Evolutionary conservation across 305 asterid species (phyloP), one percentile per base, ranked within the genome.

Genomic region (Fraxinus dipetala): DNA sequence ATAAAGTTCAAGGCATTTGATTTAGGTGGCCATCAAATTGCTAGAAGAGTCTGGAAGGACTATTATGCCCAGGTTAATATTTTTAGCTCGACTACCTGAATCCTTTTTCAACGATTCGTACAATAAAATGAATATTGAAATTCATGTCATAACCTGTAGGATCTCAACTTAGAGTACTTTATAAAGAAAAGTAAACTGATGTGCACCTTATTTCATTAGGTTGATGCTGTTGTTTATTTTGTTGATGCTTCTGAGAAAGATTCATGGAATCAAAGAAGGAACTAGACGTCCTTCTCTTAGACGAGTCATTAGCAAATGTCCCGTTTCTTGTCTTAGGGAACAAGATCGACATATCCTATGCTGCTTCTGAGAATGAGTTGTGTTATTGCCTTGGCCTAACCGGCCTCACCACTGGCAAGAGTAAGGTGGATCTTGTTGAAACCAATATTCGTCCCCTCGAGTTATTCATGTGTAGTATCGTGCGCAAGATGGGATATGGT

Each of bases 391-490:
- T 88, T 72, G 91, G 90, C 69, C 77, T 87, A 10, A 85, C 85
- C 0, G 88, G 90, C 30, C 75, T 88, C 76, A 90, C 90, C 30
- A 88, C 91, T 0, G 91, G 90, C 9, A 90, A 90, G 80, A 89
- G 89, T 24, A 85, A 83, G 11, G 86, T 72, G 28, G 76, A 79
- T 82, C 79, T 82, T 2, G 34, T 81, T 14, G 84, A 36, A 36
- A 26, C 84, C 5, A 78, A 82, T 77, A 76, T 84, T 78, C 89
- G 91, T 3, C 90, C 89, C 3, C 30, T 90, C 0, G 90, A 90
- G 86, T 88, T 90, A 38, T 89, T 90, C 86, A 87, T 89, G 92
- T 90, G 93, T 78, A 89, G 93, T 87, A 86, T 90, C 35, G 91
- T 90, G 48, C 88, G 89, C 40, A 87, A 88, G 78, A 90, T 88